Evolutionary conservation across 2,329 filamentous ascomycete species (phyloP), one percentile per base, ranked within the genome.

Genomic region (Stachybotrys elegans): DNA sequence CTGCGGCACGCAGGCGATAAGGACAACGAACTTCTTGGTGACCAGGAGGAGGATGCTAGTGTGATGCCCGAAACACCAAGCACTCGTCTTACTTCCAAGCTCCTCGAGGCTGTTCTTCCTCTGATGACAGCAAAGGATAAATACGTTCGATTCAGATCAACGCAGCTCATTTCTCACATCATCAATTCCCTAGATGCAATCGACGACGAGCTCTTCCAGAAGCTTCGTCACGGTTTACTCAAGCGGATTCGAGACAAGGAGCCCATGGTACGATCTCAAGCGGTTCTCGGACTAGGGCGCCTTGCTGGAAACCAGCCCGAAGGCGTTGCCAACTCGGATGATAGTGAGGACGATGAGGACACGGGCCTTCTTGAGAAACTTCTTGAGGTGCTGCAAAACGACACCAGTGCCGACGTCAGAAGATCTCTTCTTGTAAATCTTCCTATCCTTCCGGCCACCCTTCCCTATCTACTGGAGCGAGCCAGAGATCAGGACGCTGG

Each of bases 181-280:
- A 85, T 98, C 67, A 95, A 95, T 67, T 93, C 86, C 12, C 75
- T 98, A 21, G 88, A 95, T 49, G 84, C 88, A 2, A 88, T 97
- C 55, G 93, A 97, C 57, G 90, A 95, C 60, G 88, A 93, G 40
- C 69, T 96, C 11, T 98, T 95, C 61, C 83, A 90, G 55, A 79
- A 88, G 47, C 74, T 97, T 48, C 80, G 88, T 42, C 77, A 88
- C 43, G 86, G 85, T 0, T 71, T 98, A 29, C 70, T 95, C 36
- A 94, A 87, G 66, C 79, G 93, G 25, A 84, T 97, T 41, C 83
- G 89, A 52, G 93, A 98, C 67, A 97, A 96, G 66, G 93, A 98
- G 62, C 80, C 90, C 6, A 87, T 91, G 61, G 89, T 98, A 8
- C 83, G 93, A 47, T 84, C 93, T 6, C 93, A 98, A 63, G 93